Conservation (phyloP, 1,284 basidiomycete species). For the Jaminaea rosea region DNA sequence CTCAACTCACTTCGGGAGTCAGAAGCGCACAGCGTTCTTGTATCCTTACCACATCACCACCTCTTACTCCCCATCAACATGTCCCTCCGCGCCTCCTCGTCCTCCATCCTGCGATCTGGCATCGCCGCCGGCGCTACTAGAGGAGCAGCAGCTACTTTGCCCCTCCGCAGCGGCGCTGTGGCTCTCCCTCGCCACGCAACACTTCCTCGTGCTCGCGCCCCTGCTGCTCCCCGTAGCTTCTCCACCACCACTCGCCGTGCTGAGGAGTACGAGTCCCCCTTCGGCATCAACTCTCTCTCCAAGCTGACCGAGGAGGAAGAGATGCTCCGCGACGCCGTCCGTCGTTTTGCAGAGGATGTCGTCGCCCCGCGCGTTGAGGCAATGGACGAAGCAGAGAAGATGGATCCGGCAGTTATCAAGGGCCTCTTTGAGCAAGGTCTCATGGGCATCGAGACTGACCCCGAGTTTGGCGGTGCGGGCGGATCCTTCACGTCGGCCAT, state of each 20-base stretch:
- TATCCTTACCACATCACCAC: background rate
- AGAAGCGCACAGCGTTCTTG: too few species aligned
- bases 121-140: background rate
- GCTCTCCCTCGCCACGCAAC: background rate
- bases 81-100: background rate
- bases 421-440: constrained; percentile 93
- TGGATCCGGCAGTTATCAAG: constrained; percentile 82
- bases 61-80: background rate
- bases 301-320: constrained; percentile 44
- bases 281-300: constrained; percentile 42
- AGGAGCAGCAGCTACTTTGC: background rate
- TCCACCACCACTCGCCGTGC: constrained; percentile 17
- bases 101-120: background rate
- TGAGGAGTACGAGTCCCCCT: constrained; percentile 39
- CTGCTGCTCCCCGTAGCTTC: constrained; percentile 5
- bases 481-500: constrained; percentile 90
- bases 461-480: constrained; percentile 75
- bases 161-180: background rate
- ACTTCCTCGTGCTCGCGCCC: background rate
- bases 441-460: constrained; percentile 91
- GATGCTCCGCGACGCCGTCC: constrained; percentile 44
- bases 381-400: constrained; percentile 95
- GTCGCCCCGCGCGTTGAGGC: constrained; percentile 81
- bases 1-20: too few species aligned
- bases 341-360: constrained; percentile 70